Percentiles rank a stretch among this genome's conserved stretches.
Evolutionary conservation across 768 basidiomycete genomes (phyloP).

Genomic region (Obba rivulosa): DNA sequence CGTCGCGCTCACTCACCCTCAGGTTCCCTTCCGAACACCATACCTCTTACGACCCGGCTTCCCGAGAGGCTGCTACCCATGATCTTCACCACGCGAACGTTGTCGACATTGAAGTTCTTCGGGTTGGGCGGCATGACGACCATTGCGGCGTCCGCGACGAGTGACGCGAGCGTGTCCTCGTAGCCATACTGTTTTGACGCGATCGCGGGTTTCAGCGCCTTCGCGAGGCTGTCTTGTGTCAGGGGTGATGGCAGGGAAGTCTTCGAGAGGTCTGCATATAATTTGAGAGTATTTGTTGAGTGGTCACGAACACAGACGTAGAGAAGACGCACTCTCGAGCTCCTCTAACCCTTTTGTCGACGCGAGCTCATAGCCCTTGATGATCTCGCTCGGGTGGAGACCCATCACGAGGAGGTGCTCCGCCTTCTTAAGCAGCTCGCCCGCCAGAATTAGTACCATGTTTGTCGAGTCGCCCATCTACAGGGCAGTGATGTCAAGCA

Average conservation of each 20-base stretch:
- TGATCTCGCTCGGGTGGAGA: constrained; percentile 93
- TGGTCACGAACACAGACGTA: too few relatives aligned
- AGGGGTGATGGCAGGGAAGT: constrained; percentile 67
- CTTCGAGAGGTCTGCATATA: constrained; percentile 78
- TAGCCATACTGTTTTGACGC: constrained; percentile 97
- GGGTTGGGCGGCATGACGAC: constrained; percentile 86
- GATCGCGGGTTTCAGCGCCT: constrained; percentile 85
- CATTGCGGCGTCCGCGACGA: constrained; percentile 92
- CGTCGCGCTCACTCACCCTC: constrained; percentile 93
- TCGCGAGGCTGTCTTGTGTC: constrained; percentile 60
- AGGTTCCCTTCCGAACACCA: constrained; percentile 97
- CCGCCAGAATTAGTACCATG: constrained; percentile 89
- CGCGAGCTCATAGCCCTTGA: constrained; percentile 93
- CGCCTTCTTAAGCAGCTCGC: constrained; percentile 90
- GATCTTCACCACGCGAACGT: constrained; percentile 97
- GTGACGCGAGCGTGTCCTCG: constrained; percentile 72
- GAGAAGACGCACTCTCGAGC: constrained; percentile 70
- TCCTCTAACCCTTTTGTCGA: constrained; percentile 78
- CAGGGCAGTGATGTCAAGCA: too few relatives aligned
- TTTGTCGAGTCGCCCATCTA: constrained; percentile 99
- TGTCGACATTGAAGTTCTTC: constrained; percentile 96
- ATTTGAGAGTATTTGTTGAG: too few relatives aligned
- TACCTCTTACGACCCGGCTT: constrained; percentile 89
- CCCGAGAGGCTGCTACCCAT: constrained; percentile 86
- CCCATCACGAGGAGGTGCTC: constrained; percentile 94